Base-by-base conservation (phyloP, 2,329 filamentous ascomycete species). In the Onygenales sp. region DNA sequence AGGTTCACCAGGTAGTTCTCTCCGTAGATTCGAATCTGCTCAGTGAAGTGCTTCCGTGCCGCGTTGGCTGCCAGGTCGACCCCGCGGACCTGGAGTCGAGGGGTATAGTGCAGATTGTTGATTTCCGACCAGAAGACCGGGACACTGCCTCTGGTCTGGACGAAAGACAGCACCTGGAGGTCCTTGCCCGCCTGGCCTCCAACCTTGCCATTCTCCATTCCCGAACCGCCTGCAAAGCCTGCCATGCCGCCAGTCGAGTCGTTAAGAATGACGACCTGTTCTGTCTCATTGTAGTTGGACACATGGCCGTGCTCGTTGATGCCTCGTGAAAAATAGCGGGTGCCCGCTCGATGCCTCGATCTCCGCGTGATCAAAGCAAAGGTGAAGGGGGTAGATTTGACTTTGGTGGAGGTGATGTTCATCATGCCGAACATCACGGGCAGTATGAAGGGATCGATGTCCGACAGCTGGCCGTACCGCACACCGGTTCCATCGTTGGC, bases 281-380 rank as follows among this genome's bases (percentile, higher is more conserved):
- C 93, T 0, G 93, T 97, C 76, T 98, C 93, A 67, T 98, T 98
- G 78, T 92, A 98, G 69, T 98, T 98, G 59, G 93, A 89, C n/a
- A 93, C 93, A 67, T 97, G 84, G 27, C 93, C 93, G 57, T 93
- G 79, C 59, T 95, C 91, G 65, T 98, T 92, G 46, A 97, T 83
- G 50, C 93, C 93, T 59, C 93, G 84, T 2, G 93, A 94, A 67
- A 98, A 93, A 73, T 96, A 97, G 66, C 94, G 80, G 13, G 93
- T 97, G 44, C 93, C 93, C 37, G 85, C 91, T 57, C 92, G 83
- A 70, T 93, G 85, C 60, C 94, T 82, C 21, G 91, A 95, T 62
- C 93, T 83, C 57, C 93, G 81, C 31, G 92, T 95, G 63, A 97
- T 92, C 49, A 98, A 80, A 39, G 85, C 82, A 61, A 97, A 83